Percentiles rank a stretch among this genome's conserved stretches.
Evolutionary conservation across 768 basidiomycete genomes (phyloP).

Genomic region (Macrolepiota albuminosa): DNA sequence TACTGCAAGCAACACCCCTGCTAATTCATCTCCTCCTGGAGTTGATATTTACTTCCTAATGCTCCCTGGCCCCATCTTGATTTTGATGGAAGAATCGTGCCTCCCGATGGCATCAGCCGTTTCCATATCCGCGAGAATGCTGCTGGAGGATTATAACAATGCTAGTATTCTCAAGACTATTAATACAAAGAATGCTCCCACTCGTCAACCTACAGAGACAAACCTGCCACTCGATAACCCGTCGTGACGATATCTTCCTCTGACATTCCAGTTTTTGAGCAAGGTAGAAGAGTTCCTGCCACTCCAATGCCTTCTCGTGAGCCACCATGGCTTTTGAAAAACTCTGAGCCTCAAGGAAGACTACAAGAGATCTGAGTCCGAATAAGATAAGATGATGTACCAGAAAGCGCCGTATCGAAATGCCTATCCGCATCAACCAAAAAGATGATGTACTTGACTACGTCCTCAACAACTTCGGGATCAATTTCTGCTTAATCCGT

Average conservation of each 20-base stretch:
- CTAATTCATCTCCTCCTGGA: too few relatives aligned
- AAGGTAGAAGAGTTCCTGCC: slow-evolving; percentile 89
- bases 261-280: slow-evolving; percentile 47
- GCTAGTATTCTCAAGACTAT: too few relatives aligned
- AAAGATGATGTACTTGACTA: slow-evolving; percentile 98
- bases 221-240: slow-evolving; percentile 80
- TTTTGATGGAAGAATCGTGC: too few relatives aligned
- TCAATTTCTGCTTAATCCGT: slow-evolving; percentile 41
- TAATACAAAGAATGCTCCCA: too few relatives aligned
- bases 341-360: slow-evolving; percentile 65
- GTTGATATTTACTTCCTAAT: too few relatives aligned
- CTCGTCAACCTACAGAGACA: slow-evolving; percentile 17
- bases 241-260: slow-evolving; percentile 57
- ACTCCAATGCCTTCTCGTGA: slow-evolving; percentile 81
- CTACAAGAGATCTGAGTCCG: slow-evolving; percentile 31
- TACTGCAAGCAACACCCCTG: too few relatives aligned
- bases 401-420: slow-evolving; percentile 89
- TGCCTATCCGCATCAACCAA: slow-evolving; percentile 88
- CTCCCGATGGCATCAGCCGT: too few relatives aligned
- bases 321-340: slow-evolving; percentile 77
- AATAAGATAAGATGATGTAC: slow-evolving; percentile 30
- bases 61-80: too few relatives aligned
- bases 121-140: too few relatives aligned
- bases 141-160: too few relatives aligned
- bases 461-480: slow-evolving; percentile 84